Conservation (phyloP, 78 protist genomes). For the Dictyostelium intermedium region DNA sequence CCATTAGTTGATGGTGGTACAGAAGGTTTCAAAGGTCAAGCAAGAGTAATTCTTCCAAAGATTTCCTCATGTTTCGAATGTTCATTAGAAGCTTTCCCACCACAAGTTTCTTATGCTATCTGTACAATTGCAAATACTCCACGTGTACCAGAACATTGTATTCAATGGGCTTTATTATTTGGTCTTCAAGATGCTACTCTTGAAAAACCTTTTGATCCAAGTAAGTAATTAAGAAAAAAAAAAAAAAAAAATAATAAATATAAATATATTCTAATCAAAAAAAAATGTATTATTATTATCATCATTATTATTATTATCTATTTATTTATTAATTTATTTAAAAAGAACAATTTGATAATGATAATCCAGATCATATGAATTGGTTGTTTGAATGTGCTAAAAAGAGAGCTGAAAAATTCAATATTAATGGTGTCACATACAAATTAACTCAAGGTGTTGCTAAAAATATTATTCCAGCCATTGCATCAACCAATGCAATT, state of each 20-base stretch:
- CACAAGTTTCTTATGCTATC: constrained; percentile 92
- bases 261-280: neutral
- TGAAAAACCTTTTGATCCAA: constrained; percentile 73
- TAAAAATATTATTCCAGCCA: constrained; percentile 98
- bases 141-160: constrained; percentile 97
- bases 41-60: constrained; percentile 94
- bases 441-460: constrained; percentile 94
- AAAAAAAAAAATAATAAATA: neutral
- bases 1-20: constrained; percentile 99
- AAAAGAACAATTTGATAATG: constrained; percentile 87
- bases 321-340: neutral
- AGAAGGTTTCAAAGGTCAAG: constrained; percentile 98
- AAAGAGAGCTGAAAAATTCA: constrained; percentile 90
- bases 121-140: constrained; percentile 98
- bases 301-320: too few relatives aligned
- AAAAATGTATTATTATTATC: too few relatives aligned
- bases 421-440: constrained; percentile 95
- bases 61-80: constrained; percentile 97
- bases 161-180: constrained; percentile 90
- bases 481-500: constrained; percentile 98
- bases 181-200: constrained; percentile 12
- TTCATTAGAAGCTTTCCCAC: constrained; percentile 93
- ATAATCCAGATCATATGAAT: constrained; percentile 93
- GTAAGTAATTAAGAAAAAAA: neutral
- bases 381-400: constrained; percentile 91